Conservation (phyloP, 805 yeast genomes). For the Lachancea mirantina region DNA sequence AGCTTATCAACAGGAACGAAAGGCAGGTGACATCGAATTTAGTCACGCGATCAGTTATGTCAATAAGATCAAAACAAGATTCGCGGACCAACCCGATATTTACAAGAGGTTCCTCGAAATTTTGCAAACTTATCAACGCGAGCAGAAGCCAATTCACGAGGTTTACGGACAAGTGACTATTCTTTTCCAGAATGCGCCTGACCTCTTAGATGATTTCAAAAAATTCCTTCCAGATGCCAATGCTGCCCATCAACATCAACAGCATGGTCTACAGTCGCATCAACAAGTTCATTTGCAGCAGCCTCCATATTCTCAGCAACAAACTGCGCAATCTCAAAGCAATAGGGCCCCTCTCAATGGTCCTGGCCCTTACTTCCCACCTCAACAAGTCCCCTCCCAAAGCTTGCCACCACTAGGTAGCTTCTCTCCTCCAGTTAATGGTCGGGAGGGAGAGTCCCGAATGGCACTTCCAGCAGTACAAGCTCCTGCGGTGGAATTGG, state of each 20-base stretch:
- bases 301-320: slow-evolving; percentile 13
- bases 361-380: slow-evolving; percentile 4
- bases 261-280: slow-evolving; percentile 16
- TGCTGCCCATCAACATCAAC: slow-evolving; percentile 24
- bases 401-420: slow-evolving; percentile 34
- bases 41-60: slow-evolving; percentile 96
- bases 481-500: slow-evolving; percentile 13
- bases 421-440: slow-evolving; percentile 33
- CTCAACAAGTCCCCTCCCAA: slow-evolving; percentile 14
- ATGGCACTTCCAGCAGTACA: slow-evolving; percentile 27
- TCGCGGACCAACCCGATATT: slow-evolving; percentile 89
- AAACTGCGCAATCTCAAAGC: slow-evolving; percentile 7
- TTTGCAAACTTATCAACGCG: slow-evolving; percentile 92
- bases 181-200: slow-evolving; percentile 89
- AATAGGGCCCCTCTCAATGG: slow-evolving; percentile 8
- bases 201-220: slow-evolving; percentile 86
- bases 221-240: slow-evolving; percentile 80
- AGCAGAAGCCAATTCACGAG: slow-evolving; percentile 89
- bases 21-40: slow-evolving; percentile 75
- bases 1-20: slow-evolving; percentile 11
- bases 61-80: slow-evolving; percentile 90
- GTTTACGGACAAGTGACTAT: slow-evolving; percentile 90
- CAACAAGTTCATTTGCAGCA: slow-evolving; percentile 13
- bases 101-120: slow-evolving; percentile 93
- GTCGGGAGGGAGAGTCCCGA: slow-evolving; percentile 17